These are phyloP conservation scores for Galeopsis tetrahit DNA, from an alignment of 257 asterid genomes.

Conservation along the genomic window DNA sequence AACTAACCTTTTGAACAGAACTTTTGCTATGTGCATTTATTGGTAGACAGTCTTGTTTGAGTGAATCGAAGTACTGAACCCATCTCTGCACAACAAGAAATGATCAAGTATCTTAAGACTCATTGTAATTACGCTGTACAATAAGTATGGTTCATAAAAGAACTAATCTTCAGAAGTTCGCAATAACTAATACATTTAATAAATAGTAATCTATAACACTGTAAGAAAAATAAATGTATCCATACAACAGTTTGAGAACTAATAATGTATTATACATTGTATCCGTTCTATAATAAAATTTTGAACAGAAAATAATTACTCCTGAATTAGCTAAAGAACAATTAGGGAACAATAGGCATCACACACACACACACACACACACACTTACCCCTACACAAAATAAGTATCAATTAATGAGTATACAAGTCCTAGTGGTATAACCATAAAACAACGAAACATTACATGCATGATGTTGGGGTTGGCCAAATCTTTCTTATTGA, in stretches of 20 bases:
- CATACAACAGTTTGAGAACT: slow-evolving; percentile 1
- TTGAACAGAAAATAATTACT: not conserved
- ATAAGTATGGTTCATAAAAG: not conserved
- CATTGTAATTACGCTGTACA: not conserved
- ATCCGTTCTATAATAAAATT: not conserved
- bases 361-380: not conserved
- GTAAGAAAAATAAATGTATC: not conserved
- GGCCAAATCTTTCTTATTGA: slow-evolving; percentile 96
- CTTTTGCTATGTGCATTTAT: slow-evolving; percentile 91
- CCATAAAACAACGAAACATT: slow-evolving; percentile 27
- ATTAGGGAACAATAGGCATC: not conserved
- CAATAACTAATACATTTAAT: slow-evolving; percentile 21
- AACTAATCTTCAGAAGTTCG: not conserved
- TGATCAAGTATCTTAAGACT: slow-evolving; percentile 5
- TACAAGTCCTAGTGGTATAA: not conserved
- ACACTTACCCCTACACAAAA: not conserved
- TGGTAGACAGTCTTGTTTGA: slow-evolving; percentile 76
- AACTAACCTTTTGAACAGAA: slow-evolving; percentile 81
- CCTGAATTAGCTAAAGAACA: not conserved
- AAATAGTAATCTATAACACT: not conserved
- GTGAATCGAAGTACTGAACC: slow-evolving; percentile 65
- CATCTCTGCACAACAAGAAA: slow-evolving; percentile 65
- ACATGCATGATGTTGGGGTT: slow-evolving; percentile 91
- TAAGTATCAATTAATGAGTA: not conserved
- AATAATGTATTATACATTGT: not conserved